Evolutionary conservation across 1,284 basidiomycete genomes (phyloP).

Genomic region (Chalciporus sp.): DNA sequence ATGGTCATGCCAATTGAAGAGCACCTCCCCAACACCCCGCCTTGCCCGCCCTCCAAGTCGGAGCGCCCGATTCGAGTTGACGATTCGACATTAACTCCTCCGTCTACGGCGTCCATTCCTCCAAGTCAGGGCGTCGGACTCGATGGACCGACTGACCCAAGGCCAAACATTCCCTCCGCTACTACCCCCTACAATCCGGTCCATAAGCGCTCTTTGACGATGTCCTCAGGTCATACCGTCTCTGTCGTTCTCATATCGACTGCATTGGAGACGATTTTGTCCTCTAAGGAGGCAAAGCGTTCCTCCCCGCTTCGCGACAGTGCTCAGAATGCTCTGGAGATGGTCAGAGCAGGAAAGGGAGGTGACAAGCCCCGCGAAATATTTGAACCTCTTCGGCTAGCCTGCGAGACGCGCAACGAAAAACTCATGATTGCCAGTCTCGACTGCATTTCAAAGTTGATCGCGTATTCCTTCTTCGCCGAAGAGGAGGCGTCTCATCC

Average conservation of each 20-base stretch:
- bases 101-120: slow-evolving; percentile 4
- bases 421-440: slow-evolving; percentile 93
- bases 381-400: slow-evolving; percentile 89
- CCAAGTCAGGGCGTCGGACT: slow-evolving; percentile 8
- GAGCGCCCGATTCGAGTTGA: slow-evolving; percentile 10
- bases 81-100: slow-evolving; percentile 3
- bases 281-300: slow-evolving; percentile 89
- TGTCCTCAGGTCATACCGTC: slow-evolving; percentile 70
- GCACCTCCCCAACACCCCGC: background rate
- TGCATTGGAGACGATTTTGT: slow-evolving; percentile 84
- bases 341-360: slow-evolving; percentile 73
- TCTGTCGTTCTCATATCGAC: slow-evolving; percentile 82
- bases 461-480: slow-evolving; percentile 93
- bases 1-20: slow-evolving; percentile 2
- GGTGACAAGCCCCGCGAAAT: slow-evolving; percentile 80
- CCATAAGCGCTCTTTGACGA: slow-evolving; percentile 67
- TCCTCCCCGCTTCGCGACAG: slow-evolving; percentile 81
- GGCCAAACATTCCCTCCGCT: slow-evolving; percentile 23
- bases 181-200: slow-evolving; percentile 15
- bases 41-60: slow-evolving; percentile 6
- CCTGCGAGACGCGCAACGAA: slow-evolving; percentile 91
- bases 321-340: slow-evolving; percentile 80
- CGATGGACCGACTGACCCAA: slow-evolving; percentile 15
- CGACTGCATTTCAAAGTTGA: slow-evolving; percentile 95
- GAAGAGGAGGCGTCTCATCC: slow-evolving; percentile 45